Percentiles rank a stretch among this genome's conserved stretches.
These are phyloP conservation scores for Quercus engelmannii DNA, from an alignment of 306 rosid species.

Conservation along the genomic window DNA sequence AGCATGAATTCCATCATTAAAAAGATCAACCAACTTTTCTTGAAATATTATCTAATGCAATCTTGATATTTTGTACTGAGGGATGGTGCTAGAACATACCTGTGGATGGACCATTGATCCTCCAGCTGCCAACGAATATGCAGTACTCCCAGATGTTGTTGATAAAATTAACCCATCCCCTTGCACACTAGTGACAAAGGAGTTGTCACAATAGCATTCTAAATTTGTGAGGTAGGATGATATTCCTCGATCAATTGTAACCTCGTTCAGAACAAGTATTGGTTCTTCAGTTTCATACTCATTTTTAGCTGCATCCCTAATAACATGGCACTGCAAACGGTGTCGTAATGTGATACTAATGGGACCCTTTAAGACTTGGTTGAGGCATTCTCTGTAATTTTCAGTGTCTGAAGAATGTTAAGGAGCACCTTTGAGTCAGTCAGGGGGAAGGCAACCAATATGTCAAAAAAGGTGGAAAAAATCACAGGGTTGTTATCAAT, in stretches of 20 bases:
- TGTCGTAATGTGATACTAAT: constrained; percentile 83
- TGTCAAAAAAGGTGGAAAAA: background rate
- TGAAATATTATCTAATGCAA: background rate
- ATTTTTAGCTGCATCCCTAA: constrained; percentile 76
- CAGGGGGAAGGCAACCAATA: background rate
- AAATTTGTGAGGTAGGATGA: constrained; percentile 90
- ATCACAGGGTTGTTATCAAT: background rate
- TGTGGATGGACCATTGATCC: constrained; percentile 99
- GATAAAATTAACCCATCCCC: constrained; percentile 94
- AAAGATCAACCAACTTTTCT: background rate
- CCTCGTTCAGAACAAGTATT: constrained; percentile 82
- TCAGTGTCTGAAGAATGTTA: constrained; percentile 83
- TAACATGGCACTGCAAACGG: constrained; percentile 74
- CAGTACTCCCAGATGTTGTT: constrained; percentile 95
- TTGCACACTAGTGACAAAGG: constrained; percentile 91
- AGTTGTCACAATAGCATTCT: constrained; percentile 89
- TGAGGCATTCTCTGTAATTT: constrained; percentile 69
- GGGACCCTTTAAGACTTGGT: constrained; percentile 81
- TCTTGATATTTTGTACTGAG: constrained; percentile 2
- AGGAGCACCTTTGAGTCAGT: constrained; percentile 37
- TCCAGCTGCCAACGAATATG: constrained; percentile 98
- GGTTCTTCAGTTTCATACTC: constrained; percentile 89
- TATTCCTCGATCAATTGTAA: constrained; percentile 94
- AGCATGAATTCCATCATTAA: background rate
- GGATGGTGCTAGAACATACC: constrained; percentile 39